A percentile compares a stretch with the other conserved stretches of the same genome.
phyloP scores from a whole-genome alignment of 331 rosid genomes.

The Acacia concinna region DNA sequence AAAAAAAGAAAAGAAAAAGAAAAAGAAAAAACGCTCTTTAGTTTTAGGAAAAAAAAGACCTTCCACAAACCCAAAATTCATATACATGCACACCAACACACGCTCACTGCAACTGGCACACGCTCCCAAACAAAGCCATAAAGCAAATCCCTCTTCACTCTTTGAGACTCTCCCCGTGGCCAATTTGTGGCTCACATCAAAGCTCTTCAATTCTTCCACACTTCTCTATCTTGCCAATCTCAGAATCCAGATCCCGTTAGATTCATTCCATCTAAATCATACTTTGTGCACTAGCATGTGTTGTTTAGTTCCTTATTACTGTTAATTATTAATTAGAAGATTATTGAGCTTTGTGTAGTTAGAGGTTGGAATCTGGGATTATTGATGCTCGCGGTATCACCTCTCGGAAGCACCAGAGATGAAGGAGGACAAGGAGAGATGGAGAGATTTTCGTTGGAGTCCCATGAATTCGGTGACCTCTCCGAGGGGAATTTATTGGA shows the following conservation, averaged over 20 bases:
- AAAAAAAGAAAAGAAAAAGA: not conserved
- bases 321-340: not conserved
- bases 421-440: constrained; percentile 57
- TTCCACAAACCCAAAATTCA: constrained; percentile 53
- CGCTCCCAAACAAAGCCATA: constrained; percentile 45
- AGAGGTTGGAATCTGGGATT: constrained; percentile 20
- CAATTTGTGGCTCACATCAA: constrained; percentile 64
- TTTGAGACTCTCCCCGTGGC: constrained; percentile 23
- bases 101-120: constrained; percentile 36
- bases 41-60: constrained; percentile 41
- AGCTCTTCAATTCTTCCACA: constrained; percentile 20
- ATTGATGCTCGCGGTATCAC: constrained; percentile 78
- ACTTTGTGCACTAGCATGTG: not conserved
- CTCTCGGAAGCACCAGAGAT: constrained; percentile 51
- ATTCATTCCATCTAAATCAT: not conserved
- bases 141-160: constrained; percentile 34
- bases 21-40: not conserved
- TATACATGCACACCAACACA: constrained; percentile 12
- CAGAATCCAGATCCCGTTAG: constrained; percentile 13
- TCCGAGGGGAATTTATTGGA: constrained; percentile 61
- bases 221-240: constrained; percentile 29
- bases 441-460: constrained; percentile 59
- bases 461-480: constrained; percentile 53
- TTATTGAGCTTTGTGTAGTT: not conserved
- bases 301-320: not conserved